Conservation (phyloP, 371 early-diverging fungal genomes). For the Mucor racemosus region DNA sequence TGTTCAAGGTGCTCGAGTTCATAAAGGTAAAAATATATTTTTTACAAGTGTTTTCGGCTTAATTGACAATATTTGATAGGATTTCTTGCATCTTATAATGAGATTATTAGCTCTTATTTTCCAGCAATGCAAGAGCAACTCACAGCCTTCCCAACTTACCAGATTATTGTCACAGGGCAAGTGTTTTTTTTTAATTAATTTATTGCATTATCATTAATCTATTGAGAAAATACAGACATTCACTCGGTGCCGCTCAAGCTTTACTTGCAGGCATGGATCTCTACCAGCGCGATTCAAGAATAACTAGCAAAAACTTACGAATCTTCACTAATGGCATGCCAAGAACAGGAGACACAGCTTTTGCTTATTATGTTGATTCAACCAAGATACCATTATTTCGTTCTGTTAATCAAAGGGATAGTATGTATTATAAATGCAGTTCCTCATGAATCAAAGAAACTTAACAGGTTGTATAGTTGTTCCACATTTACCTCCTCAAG, state of each 20-base stretch:
- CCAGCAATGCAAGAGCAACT: conserved; percentile 19
- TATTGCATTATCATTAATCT: neutral
- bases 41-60: neutral
- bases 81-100: conserved; percentile 18
- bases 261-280: conserved; percentile 33
- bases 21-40: neutral
- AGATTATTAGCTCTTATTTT: conserved; percentile 11
- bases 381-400: conserved; percentile 40
- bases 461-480: conserved; percentile 29
- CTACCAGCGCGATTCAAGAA: conserved; percentile 24
- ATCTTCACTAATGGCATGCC: conserved; percentile 47
- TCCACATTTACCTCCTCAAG: conserved; percentile 56
- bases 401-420: conserved; percentile 53
- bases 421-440: neutral
- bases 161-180: conserved; percentile 22
- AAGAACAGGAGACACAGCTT: conserved; percentile 53
- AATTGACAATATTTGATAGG: conserved; percentile 3
- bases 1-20: conserved; percentile 20
- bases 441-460: neutral
- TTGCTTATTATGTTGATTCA: conserved; percentile 42
- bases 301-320: conserved; percentile 13
- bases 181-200: neutral
- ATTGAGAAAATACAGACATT: conserved; percentile 16
- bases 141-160: conserved; percentile 16
- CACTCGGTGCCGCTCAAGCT: conserved; percentile 34